Evolutionary conservation across 805 yeast genomes (phyloP).

Genomic region (Ogataea nonfermentans): DNA sequence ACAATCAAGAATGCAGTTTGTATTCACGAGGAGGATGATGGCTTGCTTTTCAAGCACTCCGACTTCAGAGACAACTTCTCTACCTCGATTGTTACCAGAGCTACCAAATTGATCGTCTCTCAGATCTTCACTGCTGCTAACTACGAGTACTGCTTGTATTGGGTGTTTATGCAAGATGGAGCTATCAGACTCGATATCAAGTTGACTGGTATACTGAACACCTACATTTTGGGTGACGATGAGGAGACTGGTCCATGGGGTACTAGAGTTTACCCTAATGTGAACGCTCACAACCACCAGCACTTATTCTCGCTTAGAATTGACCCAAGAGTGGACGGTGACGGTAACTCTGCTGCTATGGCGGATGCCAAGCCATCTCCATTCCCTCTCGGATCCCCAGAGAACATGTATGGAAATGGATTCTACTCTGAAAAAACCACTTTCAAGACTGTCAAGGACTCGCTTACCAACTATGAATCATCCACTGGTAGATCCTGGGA

Average conservation of each 20-base stretch:
- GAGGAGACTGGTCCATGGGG: slow-evolving; percentile 78
- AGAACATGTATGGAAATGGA: slow-evolving; percentile 76
- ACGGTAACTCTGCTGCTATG: slow-evolving; percentile 68
- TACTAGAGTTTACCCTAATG: slow-evolving; percentile 74
- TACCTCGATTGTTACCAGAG: slow-evolving; percentile 73
- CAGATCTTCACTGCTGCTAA: slow-evolving; percentile 86
- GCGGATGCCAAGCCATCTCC: slow-evolving; percentile 64
- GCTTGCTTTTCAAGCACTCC: slow-evolving; percentile 75
- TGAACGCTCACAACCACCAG: slow-evolving; percentile 85
- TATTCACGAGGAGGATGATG: slow-evolving; percentile 86
- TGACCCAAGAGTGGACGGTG: slow-evolving; percentile 82
- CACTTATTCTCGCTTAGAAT: slow-evolving; percentile 75
- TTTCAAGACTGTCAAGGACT: slow-evolving; percentile 68
- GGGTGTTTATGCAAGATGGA: slow-evolving; percentile 83
- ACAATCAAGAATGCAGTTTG: slow-evolving; percentile 77
- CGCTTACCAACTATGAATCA: slow-evolving; percentile 60
- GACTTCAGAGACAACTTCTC: slow-evolving; percentile 79
- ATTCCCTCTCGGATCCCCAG: slow-evolving; percentile 59
- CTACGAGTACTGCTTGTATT: slow-evolving; percentile 81
- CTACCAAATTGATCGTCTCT: slow-evolving; percentile 68
- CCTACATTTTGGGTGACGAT: slow-evolving; percentile 59
- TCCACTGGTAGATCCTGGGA: slow-evolving; percentile 74
- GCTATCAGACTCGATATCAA: slow-evolving; percentile 75
- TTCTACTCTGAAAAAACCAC: slow-evolving; percentile 63
- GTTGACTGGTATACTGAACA: slow-evolving; percentile 80